Percentiles rank a stretch among this genome's conserved stretches.
Evolutionary conservation across 2,329 filamentous ascomycete genomes (phyloP).

Genomic region (Fusarium globosum): DNA sequence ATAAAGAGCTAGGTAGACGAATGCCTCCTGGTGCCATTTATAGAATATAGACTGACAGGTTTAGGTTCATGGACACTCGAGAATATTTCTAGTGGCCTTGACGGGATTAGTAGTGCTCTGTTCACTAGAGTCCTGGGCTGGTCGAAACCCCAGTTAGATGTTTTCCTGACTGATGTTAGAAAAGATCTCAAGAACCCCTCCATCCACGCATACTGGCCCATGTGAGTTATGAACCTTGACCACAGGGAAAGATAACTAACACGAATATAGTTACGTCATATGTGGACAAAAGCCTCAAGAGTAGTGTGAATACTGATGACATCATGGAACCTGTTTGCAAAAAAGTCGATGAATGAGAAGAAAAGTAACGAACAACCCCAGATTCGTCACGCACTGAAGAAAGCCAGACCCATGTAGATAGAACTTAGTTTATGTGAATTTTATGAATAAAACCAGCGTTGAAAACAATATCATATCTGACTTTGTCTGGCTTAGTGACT

Average conservation of each 20-base stretch:
- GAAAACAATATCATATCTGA: no score
- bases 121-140: conserved; percentile 45
- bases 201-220: conserved; percentile 46
- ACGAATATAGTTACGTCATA: neutral
- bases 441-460: neutral
- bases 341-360: neutral
- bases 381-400: neutral
- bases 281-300: neutral
- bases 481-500: no score
- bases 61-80: conserved; percentile 26
- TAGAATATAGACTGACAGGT: neutral
- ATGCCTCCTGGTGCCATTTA: no score
- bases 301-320: neutral
- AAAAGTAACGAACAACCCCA: neutral
- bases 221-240: conserved; percentile 19
- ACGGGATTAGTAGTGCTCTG: conserved; percentile 42
- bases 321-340: neutral
- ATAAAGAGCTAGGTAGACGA: conserved; percentile 59
- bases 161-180: conserved; percentile 40
- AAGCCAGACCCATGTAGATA: neutral
- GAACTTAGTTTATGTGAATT: neutral
- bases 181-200: conserved; percentile 41
- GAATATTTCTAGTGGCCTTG: conserved; percentile 37
- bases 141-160: conserved; percentile 39
- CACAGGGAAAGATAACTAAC: neutral